Percentiles rank a stretch among this genome's conserved stretches.
Conservation (phyloP, 75 land plant species). For the Pinus tabuliformis region DNA sequence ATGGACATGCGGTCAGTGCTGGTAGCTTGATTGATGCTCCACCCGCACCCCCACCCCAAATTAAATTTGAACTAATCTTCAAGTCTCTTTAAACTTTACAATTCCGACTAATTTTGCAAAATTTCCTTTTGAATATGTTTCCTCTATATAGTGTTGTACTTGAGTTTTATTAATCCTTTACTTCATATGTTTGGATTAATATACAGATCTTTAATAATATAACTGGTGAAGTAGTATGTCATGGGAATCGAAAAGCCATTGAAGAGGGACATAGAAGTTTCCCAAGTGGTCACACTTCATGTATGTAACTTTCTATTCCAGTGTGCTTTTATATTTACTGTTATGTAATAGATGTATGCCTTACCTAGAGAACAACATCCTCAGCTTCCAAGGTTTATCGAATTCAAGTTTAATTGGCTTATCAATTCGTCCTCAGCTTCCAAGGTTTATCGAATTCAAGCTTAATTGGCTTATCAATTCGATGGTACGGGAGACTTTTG, state of each 20-base stretch:
- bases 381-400: not conserved
- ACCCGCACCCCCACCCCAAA: not conserved
- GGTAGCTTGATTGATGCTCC: not conserved
- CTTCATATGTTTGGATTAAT: not conserved
- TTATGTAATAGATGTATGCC: not conserved
- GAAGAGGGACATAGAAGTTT: constrained; percentile 95
- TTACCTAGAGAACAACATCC: not conserved
- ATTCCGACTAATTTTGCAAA: not conserved
- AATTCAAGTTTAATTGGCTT: not conserved
- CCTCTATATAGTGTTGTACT: not conserved
- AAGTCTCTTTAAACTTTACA: not conserved
- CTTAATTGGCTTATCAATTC: not conserved
- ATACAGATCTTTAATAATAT: constrained; percentile 45
- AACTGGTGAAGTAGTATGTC: constrained; percentile 57
- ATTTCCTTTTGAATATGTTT: not conserved
- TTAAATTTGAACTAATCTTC: no score
- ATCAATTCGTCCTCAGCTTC: not conserved
- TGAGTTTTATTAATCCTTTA: not conserved
- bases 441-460: not conserved
- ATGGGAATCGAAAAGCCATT: constrained; percentile 51
- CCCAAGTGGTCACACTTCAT: constrained; percentile 69
- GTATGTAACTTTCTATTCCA: constrained; percentile 18
- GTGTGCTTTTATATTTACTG: not conserved
- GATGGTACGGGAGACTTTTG: not conserved
- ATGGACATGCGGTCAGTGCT: constrained; percentile 42